Conservation (phyloP, 1,284 basidiomycete genomes). For the Cryptococcus floricola region DNA sequence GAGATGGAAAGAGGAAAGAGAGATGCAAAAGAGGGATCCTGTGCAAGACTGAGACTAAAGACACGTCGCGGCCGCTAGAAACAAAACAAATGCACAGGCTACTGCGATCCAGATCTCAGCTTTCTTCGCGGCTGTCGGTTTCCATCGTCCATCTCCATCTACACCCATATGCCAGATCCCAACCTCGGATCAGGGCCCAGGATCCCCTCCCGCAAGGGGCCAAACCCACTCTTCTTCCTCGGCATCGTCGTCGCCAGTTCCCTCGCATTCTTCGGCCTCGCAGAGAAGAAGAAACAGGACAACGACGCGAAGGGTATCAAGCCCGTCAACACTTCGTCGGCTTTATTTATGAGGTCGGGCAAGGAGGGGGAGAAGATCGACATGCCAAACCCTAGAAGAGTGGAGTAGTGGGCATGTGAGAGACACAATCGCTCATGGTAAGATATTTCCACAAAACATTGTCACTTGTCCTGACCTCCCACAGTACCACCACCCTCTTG, state of each 20-base stretch:
- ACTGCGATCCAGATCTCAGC: too few relatives aligned
- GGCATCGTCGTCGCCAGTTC: slow-evolving; percentile 33
- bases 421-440: neutral
- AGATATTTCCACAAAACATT: neutral
- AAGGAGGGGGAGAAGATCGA: slow-evolving; percentile 28
- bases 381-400: slow-evolving; percentile 14
- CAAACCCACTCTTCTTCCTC: slow-evolving; percentile 37
- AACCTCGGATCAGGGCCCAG: slow-evolving; percentile 2
- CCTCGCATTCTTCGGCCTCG: slow-evolving; percentile 31
- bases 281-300: slow-evolving; percentile 28
- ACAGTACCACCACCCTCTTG: too few relatives aligned
- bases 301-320: slow-evolving; percentile 12
- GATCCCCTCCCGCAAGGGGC: slow-evolving; percentile 27
- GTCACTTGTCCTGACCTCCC: too few relatives aligned
- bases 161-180: neutral
- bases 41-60: too few relatives aligned
- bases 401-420: slow-evolving; percentile 13
- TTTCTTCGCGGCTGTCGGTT: too few relatives aligned
- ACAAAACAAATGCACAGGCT: too few relatives aligned
- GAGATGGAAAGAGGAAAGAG: too few relatives aligned
- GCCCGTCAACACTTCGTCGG: neutral
- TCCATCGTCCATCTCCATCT: neutral
- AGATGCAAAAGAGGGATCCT: too few relatives aligned
- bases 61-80: too few relatives aligned
- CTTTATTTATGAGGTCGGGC: neutral